These are phyloP conservation scores for Tulasnella sp. DNA, from an alignment of 768 basidiomycete species.

Conservation along the genomic window DNA sequence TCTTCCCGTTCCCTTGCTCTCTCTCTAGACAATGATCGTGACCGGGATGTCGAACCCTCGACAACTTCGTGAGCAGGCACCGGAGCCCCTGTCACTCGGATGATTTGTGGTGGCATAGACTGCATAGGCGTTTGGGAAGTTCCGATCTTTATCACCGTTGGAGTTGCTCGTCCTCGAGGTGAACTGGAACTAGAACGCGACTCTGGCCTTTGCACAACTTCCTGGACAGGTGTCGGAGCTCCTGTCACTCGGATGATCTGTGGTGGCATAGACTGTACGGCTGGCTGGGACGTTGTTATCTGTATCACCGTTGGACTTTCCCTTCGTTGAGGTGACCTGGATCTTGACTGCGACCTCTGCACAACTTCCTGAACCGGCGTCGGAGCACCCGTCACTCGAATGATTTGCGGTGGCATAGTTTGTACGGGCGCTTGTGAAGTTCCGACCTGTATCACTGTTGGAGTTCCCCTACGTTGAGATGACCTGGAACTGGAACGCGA, in stretches of 20 bases:
- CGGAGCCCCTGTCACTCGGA: neutral
- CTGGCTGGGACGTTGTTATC: neutral
- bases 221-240: constrained; percentile 5
- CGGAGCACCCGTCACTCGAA: neutral
- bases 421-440: too few relatives aligned
- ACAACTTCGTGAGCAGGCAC: neutral
- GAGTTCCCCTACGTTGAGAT: neutral
- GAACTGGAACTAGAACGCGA: constrained; percentile 4
- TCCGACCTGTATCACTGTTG: neutral
- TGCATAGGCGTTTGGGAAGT: too few relatives aligned
- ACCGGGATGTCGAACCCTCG: too few relatives aligned
- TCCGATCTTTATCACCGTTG: neutral
- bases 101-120: constrained; percentile 8
- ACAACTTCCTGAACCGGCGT: neutral
- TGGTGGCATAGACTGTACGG: neutral
- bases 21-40: too few relatives aligned
- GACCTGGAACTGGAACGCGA: constrained; percentile 7
- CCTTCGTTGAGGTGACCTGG: too few relatives aligned
- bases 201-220: neutral
- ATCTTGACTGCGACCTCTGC: too few relatives aligned
- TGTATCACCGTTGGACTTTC: neutral
- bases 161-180: neutral
- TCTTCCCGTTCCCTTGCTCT: too few relatives aligned
- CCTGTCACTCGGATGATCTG: constrained; percentile 11
- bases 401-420: constrained; percentile 7